phyloP scores from a whole-genome alignment of 768 basidiomycete genomes.

The Trametes sanguinea region DNA sequence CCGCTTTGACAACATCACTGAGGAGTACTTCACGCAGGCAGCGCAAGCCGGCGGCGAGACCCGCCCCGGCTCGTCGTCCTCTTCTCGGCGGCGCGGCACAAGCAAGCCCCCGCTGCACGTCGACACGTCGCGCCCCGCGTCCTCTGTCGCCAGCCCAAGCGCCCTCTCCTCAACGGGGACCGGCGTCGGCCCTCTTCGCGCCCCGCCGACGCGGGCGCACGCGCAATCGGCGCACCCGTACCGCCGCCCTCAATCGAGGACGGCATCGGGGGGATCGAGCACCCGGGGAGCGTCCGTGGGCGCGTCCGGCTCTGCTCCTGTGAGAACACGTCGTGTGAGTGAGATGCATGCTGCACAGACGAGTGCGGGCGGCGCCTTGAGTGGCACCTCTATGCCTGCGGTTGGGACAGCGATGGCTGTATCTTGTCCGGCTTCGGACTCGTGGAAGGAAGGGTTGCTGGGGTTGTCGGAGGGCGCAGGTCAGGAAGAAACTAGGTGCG shows the following conservation, averaged over 20 bases:
- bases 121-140: conserved; percentile 16
- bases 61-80: conserved; percentile 11
- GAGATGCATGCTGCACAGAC: conserved; percentile 19
- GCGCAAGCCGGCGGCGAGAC: conserved; percentile 5
- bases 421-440: conserved; percentile 22
- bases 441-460: conserved; percentile 20
- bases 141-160: conserved; percentile 18
- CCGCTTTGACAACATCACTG: conserved; percentile 27
- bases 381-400: conserved; percentile 2
- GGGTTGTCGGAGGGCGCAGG: conserved; percentile 4
- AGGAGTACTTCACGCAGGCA: conserved; percentile 22
- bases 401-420: conserved; percentile 21
- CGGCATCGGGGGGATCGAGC: conserved; percentile 16
- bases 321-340: conserved; percentile 26
- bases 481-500: conserved; percentile 12
- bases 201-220: conserved; percentile 15
- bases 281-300: conserved; percentile 1
- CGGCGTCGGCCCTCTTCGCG: conserved; percentile 16
- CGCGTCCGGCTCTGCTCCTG: conserved; percentile 8
- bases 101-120: conserved; percentile 24
- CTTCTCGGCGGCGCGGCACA: conserved; percentile 18
- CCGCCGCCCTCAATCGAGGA: conserved; percentile 21
- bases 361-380: conserved; percentile 8
- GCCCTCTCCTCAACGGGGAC: conserved; percentile 22
- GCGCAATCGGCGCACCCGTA: conserved; percentile 25